Conservation (phyloP, 371 early-diverging fungal species). For the Capillidium rhysosporum region DNA sequence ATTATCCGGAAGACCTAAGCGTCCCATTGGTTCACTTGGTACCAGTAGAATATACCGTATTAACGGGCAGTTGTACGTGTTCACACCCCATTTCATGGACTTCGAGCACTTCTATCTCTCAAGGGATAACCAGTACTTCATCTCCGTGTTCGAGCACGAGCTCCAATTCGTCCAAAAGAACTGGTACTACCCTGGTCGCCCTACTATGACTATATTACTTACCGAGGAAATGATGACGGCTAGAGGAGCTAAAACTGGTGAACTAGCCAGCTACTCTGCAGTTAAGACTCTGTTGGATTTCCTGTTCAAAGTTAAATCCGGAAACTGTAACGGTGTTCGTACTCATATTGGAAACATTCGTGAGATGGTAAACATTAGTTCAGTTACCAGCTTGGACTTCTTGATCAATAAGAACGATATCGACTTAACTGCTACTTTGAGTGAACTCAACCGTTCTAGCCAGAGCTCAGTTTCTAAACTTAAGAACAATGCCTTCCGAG, state of each 20-base stretch:
- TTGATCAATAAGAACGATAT: conserved; percentile 43
- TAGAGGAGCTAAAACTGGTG: not conserved
- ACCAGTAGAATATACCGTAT: conserved; percentile 67
- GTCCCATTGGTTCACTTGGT: conserved; percentile 53
- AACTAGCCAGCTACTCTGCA: conserved; percentile 5
- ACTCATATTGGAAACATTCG: conserved; percentile 46
- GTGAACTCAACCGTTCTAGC: conserved; percentile 19
- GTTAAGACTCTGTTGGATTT: conserved; percentile 42
- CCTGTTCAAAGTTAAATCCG: conserved; percentile 58
- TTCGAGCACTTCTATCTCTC: conserved; percentile 67
- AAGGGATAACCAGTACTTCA: conserved; percentile 58
- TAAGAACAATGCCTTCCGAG: no score
- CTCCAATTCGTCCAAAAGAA: conserved; percentile 49
- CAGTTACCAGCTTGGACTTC: conserved; percentile 72
- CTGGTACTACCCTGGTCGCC: conserved; percentile 60
- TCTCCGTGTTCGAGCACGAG: conserved; percentile 60
- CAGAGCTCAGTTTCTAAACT: not conserved
- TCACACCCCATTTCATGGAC: conserved; percentile 79
- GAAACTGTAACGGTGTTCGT: conserved; percentile 44
- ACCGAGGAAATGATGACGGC: conserved; percentile 53
- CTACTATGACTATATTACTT: conserved; percentile 58
- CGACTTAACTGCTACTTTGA: conserved; percentile 51
- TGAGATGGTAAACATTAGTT: conserved; percentile 57
- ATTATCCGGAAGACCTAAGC: conserved; percentile 54
- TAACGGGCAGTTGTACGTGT: conserved; percentile 63